A percentile compares a stretch with the other conserved stretches of the same genome.
phyloP scores from a whole-genome alignment of 2,329 filamentous ascomycete genomes.

The Lasiodiplodia citricola region DNA sequence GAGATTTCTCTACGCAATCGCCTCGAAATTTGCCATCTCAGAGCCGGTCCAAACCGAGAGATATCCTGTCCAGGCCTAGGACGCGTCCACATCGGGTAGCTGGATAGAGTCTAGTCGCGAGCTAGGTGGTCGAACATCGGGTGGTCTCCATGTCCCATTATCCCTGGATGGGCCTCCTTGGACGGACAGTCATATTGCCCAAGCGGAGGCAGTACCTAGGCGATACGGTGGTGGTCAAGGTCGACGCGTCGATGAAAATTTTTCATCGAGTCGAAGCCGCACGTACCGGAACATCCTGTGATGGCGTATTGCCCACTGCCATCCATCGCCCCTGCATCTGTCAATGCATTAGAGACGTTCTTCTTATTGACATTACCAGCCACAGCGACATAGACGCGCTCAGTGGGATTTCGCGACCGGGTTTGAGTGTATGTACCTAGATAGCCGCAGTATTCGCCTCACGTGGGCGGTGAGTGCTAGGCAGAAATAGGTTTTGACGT shows the following conservation, averaged over 20 bases:
- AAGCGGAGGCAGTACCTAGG: slow-evolving; percentile 23
- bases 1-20: no score
- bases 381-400: no score
- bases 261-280: slow-evolving; percentile 14
- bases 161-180: slow-evolving; percentile 1
- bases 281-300: background rate
- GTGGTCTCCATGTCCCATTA: background rate
- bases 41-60: slow-evolving; percentile 21
- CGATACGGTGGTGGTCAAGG: background rate
- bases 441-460: no score
- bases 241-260: slow-evolving; percentile 3
- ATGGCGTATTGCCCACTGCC: background rate
- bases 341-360: background rate
- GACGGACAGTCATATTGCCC: slow-evolving; percentile 17
- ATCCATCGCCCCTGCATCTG: background rate
- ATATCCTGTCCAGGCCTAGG: slow-evolving; percentile 25
- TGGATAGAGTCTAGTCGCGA: slow-evolving; percentile 6
- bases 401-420: background rate
- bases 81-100: slow-evolving; percentile 17
- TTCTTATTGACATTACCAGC: no score
- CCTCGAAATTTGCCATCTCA: background rate
- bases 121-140: slow-evolving; percentile 16
- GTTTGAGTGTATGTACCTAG: background rate
- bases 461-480: no score
- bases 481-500: no score